phyloP scores from a whole-genome alignment of 1,139 yeast species.

The Yamadazyma kanchanaburiensis region DNA sequence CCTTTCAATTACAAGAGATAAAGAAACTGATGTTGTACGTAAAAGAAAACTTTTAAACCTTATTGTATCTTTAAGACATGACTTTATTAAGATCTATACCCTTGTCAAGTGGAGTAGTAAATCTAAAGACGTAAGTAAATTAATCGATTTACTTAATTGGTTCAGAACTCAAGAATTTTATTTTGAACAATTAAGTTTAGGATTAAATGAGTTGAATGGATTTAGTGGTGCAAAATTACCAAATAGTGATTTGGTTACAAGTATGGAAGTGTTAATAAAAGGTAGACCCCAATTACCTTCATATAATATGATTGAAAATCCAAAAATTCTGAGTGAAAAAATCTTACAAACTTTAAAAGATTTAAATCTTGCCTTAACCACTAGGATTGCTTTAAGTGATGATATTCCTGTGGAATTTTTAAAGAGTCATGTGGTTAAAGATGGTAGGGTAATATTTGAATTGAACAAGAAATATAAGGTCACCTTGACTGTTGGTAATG shows the following conservation, averaged over 20 bases:
- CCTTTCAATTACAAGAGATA: slow-evolving; percentile 34
- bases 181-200: slow-evolving; percentile 54
- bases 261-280: slow-evolving; percentile 74
- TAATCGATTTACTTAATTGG: slow-evolving; percentile 88
- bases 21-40: slow-evolving; percentile 55
- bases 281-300: slow-evolving; percentile 79
- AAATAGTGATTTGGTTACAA: slow-evolving; percentile 82
- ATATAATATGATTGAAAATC: slow-evolving; percentile 54
- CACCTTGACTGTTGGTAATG: slow-evolving; percentile 20
- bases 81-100: slow-evolving; percentile 79
- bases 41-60: slow-evolving; percentile 68
- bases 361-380: slow-evolving; percentile 68
- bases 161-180: slow-evolving; percentile 71
- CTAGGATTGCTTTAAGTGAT: slow-evolving; percentile 67
- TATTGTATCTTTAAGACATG: slow-evolving; percentile 71
- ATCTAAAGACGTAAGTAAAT: slow-evolving; percentile 62
- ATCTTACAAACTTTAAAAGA: slow-evolving; percentile 64
- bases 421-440: slow-evolving; percentile 54
- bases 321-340: slow-evolving; percentile 51
- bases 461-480: slow-evolving; percentile 57
- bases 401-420: slow-evolving; percentile 62
- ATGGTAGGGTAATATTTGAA: slow-evolving; percentile 73
- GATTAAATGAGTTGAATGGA: slow-evolving; percentile 57
- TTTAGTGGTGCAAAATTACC: slow-evolving; percentile 85
- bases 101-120: slow-evolving; percentile 82